A percentile compares a stretch with the other conserved stretches of the same genome.
These are phyloP conservation scores for Zalerion maritima DNA, from an alignment of 495 filamentous ascomycete genomes.

Conservation along the genomic window DNA sequence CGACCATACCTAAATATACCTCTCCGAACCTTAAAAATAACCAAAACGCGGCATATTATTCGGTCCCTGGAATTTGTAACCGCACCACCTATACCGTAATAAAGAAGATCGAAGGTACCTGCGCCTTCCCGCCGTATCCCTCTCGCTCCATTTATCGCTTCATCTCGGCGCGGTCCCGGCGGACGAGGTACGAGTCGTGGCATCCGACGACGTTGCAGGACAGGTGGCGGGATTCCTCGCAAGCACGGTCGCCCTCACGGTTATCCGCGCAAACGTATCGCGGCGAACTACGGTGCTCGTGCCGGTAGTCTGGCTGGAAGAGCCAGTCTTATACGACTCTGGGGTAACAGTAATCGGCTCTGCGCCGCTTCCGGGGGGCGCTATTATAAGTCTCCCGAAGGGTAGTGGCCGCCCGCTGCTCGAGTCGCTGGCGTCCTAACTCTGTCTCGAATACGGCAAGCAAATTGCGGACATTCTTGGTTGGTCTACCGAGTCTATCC, in stretches of 20 bases:
- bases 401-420: conserved; percentile 4
- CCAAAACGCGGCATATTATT: too few relatives aligned
- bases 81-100: too few relatives aligned
- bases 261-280: conserved; percentile 1
- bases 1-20: too few relatives aligned
- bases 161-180: too few relatives aligned
- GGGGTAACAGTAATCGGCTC: conserved; percentile 9
- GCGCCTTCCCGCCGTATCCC: too few relatives aligned
- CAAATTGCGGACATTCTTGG: conserved; percentile 16
- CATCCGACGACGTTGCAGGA: conserved; percentile 7
- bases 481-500: conserved; percentile 17
- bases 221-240: conserved; percentile 1
- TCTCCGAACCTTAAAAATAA: too few relatives aligned
- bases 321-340: conserved; percentile 14
- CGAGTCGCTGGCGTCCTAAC: conserved; percentile 6
- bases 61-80: too few relatives aligned
- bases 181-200: too few relatives aligned
- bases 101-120: too few relatives aligned
- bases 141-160: too few relatives aligned
- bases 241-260: conserved; percentile 1
- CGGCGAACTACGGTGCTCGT: conserved; percentile 13
- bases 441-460: conserved; percentile 11
- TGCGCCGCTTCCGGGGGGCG: conserved; percentile 1
- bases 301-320: conserved; percentile 16
- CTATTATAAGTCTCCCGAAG: conserved; percentile 7